Base-by-base conservation (phyloP, 2,329 filamentous ascomycete species). In the Claviceps sorghi region DNA sequence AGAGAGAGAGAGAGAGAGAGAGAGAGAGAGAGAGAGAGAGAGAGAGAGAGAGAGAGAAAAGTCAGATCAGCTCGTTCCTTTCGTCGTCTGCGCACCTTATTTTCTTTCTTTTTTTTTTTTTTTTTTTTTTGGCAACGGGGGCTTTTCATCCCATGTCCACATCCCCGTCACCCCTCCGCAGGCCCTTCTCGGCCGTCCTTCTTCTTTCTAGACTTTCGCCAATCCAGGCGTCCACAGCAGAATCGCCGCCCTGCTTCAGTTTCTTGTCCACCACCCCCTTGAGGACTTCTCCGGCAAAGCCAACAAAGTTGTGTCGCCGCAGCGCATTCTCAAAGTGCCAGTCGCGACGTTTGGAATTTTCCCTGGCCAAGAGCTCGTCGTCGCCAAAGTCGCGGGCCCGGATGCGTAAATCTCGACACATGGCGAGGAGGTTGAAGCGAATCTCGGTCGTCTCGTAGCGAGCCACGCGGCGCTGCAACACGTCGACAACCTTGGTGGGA, bases 271-370 rank as follows among this genome's bases (percentile, higher is more conserved):
- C 85, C 4, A 96, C 91, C 1, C 82, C 86, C 73, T 93, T 94
- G 60, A 95, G 72, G 55, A 96, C 75, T 72, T 96, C 89, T 13
- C 88, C 89, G 3, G 91, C 86, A 62, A 98, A 96, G 0, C 89
- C 91, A 0, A 98, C 87, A 72, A 98, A 98, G 69, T 98, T 98
- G 68, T 95, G 91, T 60, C 86, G 75, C 55, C 93, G 73, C 62
- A 98, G 73, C 11, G 89, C 86, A 69, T 98, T 98, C 76, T 98
- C 93, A 76, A 93, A 96, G 64, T 82, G 78, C 93, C 93, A 98
- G 57, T 83, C 86, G 53, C 76, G 76, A 50, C 93, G 77, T 79
- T 95, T 95, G 63, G 79, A 76, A 71, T 91, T 80, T 75, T 97
- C 90, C 51, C 83, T 75, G 58, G 80, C 81, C 58, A 97, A 69